Base-by-base conservation (phyloP, 495 filamentous ascomycete genomes). In the Aspergillus biplanus region DNA sequence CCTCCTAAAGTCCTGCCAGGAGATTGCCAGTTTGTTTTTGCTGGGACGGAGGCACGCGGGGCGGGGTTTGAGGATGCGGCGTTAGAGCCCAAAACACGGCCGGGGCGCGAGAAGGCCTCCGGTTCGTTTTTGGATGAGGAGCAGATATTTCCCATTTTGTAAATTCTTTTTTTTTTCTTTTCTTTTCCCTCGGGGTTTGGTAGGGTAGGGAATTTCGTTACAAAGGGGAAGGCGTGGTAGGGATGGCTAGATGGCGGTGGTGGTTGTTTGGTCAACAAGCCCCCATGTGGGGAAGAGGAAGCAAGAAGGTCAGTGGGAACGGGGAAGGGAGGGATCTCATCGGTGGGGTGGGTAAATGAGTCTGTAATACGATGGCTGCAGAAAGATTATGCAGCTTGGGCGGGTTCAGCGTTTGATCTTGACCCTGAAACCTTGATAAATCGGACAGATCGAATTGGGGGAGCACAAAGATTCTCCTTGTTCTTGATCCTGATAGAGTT, bases 101-200 rank as follows among this genome's bases (percentile, higher is more conserved):
- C 89, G 5, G 89, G 89, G 13, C 81, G 78, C 16, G 84, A 70
- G 79, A 89, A 91, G 48, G 72, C 59, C 50, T 81, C 78, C 42
- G 78, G 62, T 55, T 86, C 80, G 63, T 83, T 79, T n/a, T 83
- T 78, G 46, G 82, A 77, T 68, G 88, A 87, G 69, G 89, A 86
- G 77, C 89, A 93, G 71, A 89, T 79, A 69, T 88, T 90, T 47
- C 90, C 90, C 90, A 93, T 92, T 59, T 48, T 82, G 46, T 27
- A 2, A 27, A 8, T 35, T 56, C 42, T 42, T 47, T 34, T 7
- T 35, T 47, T 44, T 49, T 53, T 31, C 15, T 44, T 44, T 44
- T 44, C 3, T 1, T 44, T 44, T 3, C 39, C 39, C 39, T 15
- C 15, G 8, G 1, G 8, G 1, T 44, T 57, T 33, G 6, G 33